Base-by-base conservation (phyloP, 257 asterid species). In the Solanum pinnatisectum region DNA sequence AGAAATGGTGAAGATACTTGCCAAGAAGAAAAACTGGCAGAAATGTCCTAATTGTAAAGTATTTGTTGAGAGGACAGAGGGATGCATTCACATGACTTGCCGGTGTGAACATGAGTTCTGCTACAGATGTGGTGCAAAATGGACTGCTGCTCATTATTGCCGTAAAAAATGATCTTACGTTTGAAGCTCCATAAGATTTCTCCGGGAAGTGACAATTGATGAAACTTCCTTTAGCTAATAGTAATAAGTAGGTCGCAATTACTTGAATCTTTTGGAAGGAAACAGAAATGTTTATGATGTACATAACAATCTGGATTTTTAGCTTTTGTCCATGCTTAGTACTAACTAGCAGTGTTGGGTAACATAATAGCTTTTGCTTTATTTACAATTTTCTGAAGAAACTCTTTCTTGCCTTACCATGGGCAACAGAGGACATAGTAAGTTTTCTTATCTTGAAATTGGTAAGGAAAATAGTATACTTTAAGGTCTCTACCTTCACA, bases 1-100 rank as follows among this genome's bases (percentile, higher is more conserved):
- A 2, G 89, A 59, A 85, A 83, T 94, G 65, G 90, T 93, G 84
- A 91, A 90, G 83, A 67, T 40, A 5, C 98, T 94, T 76, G 98
- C 96, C 4, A 92, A 93, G 98, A 94, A 93, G 93, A 95, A 92
- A 90, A 91, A 83, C 10, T 95, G 96, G 98, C 93, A 91, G 93
- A 94, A 90, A 87, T 95, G 98, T 88, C 96, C 98, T 65, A 88
- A 88, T 74, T 95, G 98, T 90, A 93, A 91, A 91, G 90, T 94
- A 91, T 93, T 90, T 46, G 94, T 95, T 16, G 98, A 94, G 72
- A 94, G 91, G 72, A 59, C 74, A 0, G 94, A 93, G 76, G 97
- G 98, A 18, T 95, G 98, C 79, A 6, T 87, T 67, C 98, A 95
- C 76, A 94, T 95, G n/a, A 92, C 93, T 78, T 95, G 98, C 83